phyloP scores from a whole-genome alignment of 1,139 yeast genomes.

The Suhomyces terraborum region DNA sequence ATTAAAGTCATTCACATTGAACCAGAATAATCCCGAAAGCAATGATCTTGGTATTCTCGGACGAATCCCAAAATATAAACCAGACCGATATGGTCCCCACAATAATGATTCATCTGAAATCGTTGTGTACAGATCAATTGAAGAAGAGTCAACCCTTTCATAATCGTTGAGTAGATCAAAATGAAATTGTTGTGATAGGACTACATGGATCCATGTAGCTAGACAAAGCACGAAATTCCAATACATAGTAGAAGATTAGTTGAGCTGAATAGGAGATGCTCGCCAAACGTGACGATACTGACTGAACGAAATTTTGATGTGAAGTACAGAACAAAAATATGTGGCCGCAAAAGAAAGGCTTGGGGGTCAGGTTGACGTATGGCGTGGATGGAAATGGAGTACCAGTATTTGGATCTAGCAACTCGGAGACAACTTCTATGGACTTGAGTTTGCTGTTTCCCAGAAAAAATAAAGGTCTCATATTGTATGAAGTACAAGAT shows the following conservation, averaged over 20 bases:
- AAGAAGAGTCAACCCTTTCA: constrained; percentile 10
- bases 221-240: neutral
- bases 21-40: constrained; percentile 88
- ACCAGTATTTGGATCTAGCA: neutral
- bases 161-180: constrained; percentile 19
- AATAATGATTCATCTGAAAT: constrained; percentile 40
- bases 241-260: constrained; percentile 4
- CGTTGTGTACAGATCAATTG: constrained; percentile 27
- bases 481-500: constrained; percentile 20
- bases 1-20: constrained; percentile 60
- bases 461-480: constrained; percentile 24
- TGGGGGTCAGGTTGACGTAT: constrained; percentile 28
- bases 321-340: constrained; percentile 11
- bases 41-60: constrained; percentile 81
- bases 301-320: neutral
- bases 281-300: neutral
- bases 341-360: constrained; percentile 29
- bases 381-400: constrained; percentile 27
- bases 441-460: constrained; percentile 27
- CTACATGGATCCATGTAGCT: constrained; percentile 1
- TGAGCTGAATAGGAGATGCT: too few species aligned
- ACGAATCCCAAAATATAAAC: constrained; percentile 80
- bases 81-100: constrained; percentile 96
- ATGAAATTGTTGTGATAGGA: constrained; percentile 3
- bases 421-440: neutral